Evolutionary conservation across 345 rosid species (phyloP), one percentile per base, ranked within the genome.

Genomic region (Brassica cretica): DNA sequence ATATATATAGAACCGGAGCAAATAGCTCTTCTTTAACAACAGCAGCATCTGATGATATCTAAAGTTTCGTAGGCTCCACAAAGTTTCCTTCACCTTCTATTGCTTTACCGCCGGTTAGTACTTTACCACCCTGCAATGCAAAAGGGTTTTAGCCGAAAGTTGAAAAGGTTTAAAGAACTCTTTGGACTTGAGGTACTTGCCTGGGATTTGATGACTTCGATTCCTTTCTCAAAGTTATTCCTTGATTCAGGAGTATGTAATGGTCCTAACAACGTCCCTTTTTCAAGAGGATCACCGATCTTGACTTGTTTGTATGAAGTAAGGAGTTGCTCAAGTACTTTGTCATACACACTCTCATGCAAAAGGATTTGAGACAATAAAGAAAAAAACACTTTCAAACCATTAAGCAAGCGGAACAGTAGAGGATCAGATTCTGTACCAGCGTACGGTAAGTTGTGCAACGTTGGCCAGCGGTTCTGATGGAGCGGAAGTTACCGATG

Each of bases 391-490:
- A 55, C 7, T 3, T n/a, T 18, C 74, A 15, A 64, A 72, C 18
- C 18, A 70, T 71, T 64, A 51, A 68, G 14, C 11, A 66, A 46
- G 59, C 63, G 44, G 71, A 64, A 14, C 7, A 21, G 44, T 32
- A 46, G 56, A 74, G 44, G 46, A 68, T 78, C 66, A 72, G 77
- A 33, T 9, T 44, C 15, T 30, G 19, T 62, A 95, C 98, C 98
- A 95, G 99, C 78, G 98, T 86, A 82, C 98, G 99, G 79, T 96
- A 93, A 66, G 99, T 91, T 75, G 99, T 93, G 89, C 98, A 93
- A 72, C 99, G 93, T 70, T 93, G 99, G 46, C 98, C 98, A 83
- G 98, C 97, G 9, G 97, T 95, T 74, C 41, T 27, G 30, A 27
- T 27, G 30, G 30, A 27, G 24, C 24, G 24, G 24, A 21, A 21